Base-by-base conservation (phyloP, 139 green algal species). In the Coccomyxa sp. region DNA sequence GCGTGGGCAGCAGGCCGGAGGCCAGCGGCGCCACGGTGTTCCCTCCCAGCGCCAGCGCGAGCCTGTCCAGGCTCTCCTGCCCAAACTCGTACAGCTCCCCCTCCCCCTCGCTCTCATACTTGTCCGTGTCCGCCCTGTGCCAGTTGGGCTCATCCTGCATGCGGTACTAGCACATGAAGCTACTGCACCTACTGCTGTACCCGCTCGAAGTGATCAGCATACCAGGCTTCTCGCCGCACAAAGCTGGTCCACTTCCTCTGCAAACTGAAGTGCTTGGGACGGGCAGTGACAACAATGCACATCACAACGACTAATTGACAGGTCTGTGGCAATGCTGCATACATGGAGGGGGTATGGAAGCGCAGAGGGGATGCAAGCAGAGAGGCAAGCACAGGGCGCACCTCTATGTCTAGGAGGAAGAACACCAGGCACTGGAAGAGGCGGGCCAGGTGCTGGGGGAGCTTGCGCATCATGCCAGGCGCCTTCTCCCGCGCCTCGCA, bases 321-420 rank as follows among this genome's bases (percentile, higher is more conserved):
- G n/a, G n/a, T n/a, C n/a, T n/a, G n/a, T n/a, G n/a, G n/a, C 50
- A 29, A 14, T 64, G 14, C 50, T 64, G 50, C 50, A 14, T 64
- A 29, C 14, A 14, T 64, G 14, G 50, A 14, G 14, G 50, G 18
- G 14, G 50, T 18, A 64, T 29, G 50, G 18, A 64, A 18, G 18
- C 18, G 50, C 50, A 64, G 18, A 64, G 14, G 18, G 14, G 50
- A 64, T 64, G 50, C 50, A 64, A n/a, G n/a, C n/a, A n/a, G n/a
- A n/a, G n/a, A n/a, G n/a, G n/a, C n/a, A n/a, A n/a, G n/a, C n/a
- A n/a, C 10, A 44, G 24, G 9, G 22, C 83, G 27, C 76, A 90
- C 93, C 80, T 98, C 96, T 22, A 99, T 82, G 68, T 99, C 95
- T 75, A 98, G 80, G 85, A 99, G 88, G 82, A 99, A 97, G 27